Evolutionary conservation across 78 protist genomes (phyloP).

Genomic region (Corallochytrium limacisporum): DNA sequence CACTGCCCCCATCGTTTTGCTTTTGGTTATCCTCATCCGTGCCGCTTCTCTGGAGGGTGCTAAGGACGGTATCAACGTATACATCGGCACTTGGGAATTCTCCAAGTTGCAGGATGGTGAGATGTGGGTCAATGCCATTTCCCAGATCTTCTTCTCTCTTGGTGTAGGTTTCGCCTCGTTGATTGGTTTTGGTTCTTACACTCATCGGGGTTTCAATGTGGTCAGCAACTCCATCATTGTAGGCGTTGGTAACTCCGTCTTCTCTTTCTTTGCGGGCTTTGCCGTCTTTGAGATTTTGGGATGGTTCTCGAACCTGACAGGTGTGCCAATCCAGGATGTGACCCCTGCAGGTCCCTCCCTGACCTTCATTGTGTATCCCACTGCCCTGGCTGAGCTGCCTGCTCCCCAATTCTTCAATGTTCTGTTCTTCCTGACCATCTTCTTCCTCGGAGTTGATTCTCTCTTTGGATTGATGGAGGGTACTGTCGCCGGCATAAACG

Average conservation of each 20-base stretch:
- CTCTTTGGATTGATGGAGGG: background rate
- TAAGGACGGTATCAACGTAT: background rate
- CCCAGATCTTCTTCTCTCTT: background rate
- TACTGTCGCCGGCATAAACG: background rate
- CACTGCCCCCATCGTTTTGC: background rate
- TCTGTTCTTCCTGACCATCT: constrained; percentile 8
- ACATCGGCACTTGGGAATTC: background rate
- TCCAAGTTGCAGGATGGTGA: background rate
- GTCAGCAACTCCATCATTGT: background rate
- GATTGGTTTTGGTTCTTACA: background rate
- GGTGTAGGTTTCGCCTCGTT: background rate
- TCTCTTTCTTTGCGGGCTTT: background rate
- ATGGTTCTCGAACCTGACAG: background rate
- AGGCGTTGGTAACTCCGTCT: background rate
- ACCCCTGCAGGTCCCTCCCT: background rate
- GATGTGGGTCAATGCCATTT: background rate
- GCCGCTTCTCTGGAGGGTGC: background rate
- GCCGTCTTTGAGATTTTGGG: background rate
- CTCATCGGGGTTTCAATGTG: background rate
- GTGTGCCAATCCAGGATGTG: background rate
- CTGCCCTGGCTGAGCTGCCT: background rate
- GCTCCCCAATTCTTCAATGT: background rate
- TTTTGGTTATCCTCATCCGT: background rate
- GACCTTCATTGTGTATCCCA: background rate
- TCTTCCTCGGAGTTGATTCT: constrained; percentile 3